These are phyloP conservation scores for Xylaria sp. DNA, from an alignment of 2,329 filamentous ascomycete genomes.

Conservation along the genomic window DNA sequence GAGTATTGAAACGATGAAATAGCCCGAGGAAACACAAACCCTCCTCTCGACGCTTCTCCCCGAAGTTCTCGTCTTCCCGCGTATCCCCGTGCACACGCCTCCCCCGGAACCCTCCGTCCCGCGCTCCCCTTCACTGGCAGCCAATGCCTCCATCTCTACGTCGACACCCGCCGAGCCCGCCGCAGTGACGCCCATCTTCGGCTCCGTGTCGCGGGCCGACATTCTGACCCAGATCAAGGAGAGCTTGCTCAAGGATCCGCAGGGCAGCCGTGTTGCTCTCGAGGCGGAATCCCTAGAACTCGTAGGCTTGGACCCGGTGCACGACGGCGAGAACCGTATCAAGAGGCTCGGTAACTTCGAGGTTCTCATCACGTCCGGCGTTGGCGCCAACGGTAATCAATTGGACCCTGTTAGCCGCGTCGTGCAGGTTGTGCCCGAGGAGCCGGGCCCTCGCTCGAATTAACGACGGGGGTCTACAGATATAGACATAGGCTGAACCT, in stretches of 20 bases:
- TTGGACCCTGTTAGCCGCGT: slow-evolving; percentile 48
- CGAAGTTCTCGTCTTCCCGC: slow-evolving; percentile 52
- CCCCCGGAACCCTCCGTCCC: slow-evolving; percentile 33
- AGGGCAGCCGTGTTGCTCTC: slow-evolving; percentile 51
- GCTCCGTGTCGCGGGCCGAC: slow-evolving; percentile 55
- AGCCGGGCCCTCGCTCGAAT: neutral
- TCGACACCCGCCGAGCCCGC: slow-evolving; percentile 32
- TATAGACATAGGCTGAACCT: neutral
- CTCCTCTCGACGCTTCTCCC: slow-evolving; percentile 53
- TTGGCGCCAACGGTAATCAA: slow-evolving; percentile 44
- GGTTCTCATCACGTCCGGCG: slow-evolving; percentile 47
- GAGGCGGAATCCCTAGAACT: slow-evolving; percentile 51
- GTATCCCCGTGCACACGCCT: slow-evolving; percentile 41
- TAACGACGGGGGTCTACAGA: too few relatives aligned
- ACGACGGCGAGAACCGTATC: slow-evolving; percentile 51
- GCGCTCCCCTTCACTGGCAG: slow-evolving; percentile 46
- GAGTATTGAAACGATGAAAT: slow-evolving; percentile 31
- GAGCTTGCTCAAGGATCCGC: slow-evolving; percentile 47
- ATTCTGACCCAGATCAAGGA: slow-evolving; percentile 51
- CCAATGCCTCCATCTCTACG: slow-evolving; percentile 40
- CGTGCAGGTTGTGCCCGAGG: slow-evolving; percentile 51
- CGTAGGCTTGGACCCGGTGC: slow-evolving; percentile 42
- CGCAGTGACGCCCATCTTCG: slow-evolving; percentile 51
- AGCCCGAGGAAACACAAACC: slow-evolving; percentile 52
- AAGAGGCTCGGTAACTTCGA: slow-evolving; percentile 55